Evolutionary conservation across 208 protist genomes (phyloP).

Genomic region (Leishmania major): DNA sequence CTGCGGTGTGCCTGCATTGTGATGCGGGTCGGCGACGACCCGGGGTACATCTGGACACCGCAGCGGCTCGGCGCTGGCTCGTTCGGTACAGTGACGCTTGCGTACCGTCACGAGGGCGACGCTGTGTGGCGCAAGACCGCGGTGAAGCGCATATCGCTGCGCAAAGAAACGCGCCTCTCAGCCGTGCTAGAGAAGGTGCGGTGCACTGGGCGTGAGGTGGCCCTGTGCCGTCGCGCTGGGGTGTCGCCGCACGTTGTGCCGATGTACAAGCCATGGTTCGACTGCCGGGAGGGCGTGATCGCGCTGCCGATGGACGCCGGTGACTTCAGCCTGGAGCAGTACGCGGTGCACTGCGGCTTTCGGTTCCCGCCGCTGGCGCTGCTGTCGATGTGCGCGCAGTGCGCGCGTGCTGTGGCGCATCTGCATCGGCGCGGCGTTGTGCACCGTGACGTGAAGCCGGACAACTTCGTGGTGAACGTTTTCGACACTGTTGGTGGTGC

Average conservation of each 20-base stretch:
- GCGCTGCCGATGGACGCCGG: conserved; percentile 17
- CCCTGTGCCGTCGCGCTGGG: background rate
- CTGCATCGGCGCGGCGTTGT: conserved; percentile 96
- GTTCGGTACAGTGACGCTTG: conserved; percentile 13
- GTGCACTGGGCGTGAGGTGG: conserved; percentile 6
- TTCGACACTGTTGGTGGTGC: conserved; percentile 20
- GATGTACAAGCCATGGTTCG: conserved; percentile 14
- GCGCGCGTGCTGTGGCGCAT: conserved; percentile 79
- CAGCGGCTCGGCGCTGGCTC: conserved; percentile 2
- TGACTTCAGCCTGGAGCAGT: conserved; percentile 12
- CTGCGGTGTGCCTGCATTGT: background rate
- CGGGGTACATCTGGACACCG: background rate
- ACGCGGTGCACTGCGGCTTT: conserved; percentile 2
- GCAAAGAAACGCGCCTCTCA: background rate
- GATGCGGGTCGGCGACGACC: conserved; percentile 4
- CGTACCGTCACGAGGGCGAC: conserved; percentile 5
- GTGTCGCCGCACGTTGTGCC: conserved; percentile 6
- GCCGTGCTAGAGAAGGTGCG: background rate
- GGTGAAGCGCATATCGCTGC: conserved; percentile 11
- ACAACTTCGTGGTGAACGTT: conserved; percentile 98
- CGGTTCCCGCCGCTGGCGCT: conserved; percentile 9
- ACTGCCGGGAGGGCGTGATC: conserved; percentile 1
- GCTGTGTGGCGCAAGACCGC: background rate
- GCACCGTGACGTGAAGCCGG: conserved; percentile 97
- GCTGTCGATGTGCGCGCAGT: conserved; percentile 20